phyloP scores from a whole-genome alignment of 768 basidiomycete species.

The Leccinum broughii region DNA sequence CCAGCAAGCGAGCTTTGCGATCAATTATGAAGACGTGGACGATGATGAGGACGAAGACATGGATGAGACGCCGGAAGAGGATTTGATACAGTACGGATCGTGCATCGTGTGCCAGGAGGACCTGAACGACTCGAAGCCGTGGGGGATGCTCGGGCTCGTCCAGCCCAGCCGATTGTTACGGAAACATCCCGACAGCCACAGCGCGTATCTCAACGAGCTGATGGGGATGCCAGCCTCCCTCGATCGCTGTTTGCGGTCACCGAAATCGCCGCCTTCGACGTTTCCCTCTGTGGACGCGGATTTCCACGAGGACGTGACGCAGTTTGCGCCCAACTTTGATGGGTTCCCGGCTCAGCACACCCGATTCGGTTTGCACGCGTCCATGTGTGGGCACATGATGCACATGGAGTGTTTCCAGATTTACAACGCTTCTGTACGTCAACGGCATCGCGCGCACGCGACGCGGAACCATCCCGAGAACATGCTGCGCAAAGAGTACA shows the following conservation, averaged over 20 bases:
- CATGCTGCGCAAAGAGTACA: constrained; percentile 86
- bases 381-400: constrained; percentile 96
- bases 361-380: constrained; percentile 82
- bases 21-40: constrained; percentile 75
- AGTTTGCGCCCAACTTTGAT: constrained; percentile 65
- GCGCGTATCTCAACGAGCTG: constrained; percentile 67
- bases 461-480: constrained; percentile 94
- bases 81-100: constrained; percentile 68
- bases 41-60: constrained; percentile 60
- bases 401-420: constrained; percentile 92
- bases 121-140: constrained; percentile 66
- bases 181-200: constrained; percentile 67
- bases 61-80: constrained; percentile 44
- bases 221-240: constrained; percentile 62
- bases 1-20: constrained; percentile 84
- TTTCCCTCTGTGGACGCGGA: constrained; percentile 33
- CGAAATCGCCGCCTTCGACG: constrained; percentile 30
- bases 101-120: constrained; percentile 99
- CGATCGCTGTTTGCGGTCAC: constrained; percentile 47
- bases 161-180: constrained; percentile 88
- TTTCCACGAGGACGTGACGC: constrained; percentile 29
- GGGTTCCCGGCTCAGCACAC: constrained; percentile 71
- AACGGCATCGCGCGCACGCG: constrained; percentile 84
- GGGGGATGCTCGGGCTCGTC: constrained; percentile 83
- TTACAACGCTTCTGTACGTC: constrained; percentile 83